Evolutionary conservation across 176 grass and related monocot genomes (phyloP).

Genomic region (Pharus latifolius): DNA sequence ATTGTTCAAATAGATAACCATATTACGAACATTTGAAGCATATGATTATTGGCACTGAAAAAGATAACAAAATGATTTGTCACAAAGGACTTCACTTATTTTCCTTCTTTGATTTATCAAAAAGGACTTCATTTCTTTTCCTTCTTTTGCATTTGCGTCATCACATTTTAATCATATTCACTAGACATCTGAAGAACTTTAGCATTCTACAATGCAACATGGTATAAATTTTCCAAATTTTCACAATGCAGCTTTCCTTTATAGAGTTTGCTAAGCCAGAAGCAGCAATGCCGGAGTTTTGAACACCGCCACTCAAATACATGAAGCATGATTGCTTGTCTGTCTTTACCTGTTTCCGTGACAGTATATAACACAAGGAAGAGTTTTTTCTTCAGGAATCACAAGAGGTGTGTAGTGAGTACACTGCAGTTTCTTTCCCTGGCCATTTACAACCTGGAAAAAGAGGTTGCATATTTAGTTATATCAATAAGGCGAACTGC

Average conservation of each 20-base stretch:
- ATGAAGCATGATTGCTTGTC: not conserved
- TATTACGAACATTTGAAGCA: too few relatives aligned
- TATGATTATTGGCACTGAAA: too few relatives aligned
- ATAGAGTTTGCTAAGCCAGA: not conserved
- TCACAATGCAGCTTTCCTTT: not conserved
- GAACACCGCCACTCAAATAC: not conserved
- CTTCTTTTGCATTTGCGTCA: too few relatives aligned
- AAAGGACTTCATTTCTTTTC: too few relatives aligned
- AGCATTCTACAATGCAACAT: too few relatives aligned
- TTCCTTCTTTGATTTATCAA: too few relatives aligned
- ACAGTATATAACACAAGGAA: conserved; percentile 99
- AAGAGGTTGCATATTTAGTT: not conserved
- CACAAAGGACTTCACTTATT: too few relatives aligned
- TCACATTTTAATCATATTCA: too few relatives aligned
- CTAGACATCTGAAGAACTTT: too few relatives aligned
- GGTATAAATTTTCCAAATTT: not conserved
- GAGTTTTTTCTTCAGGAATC: conserved; percentile 70
- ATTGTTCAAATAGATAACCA: too few relatives aligned
- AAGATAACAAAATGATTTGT: too few relatives aligned
- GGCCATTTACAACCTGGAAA: conserved; percentile 79
- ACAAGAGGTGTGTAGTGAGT: conserved; percentile 82
- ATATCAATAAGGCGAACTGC: not conserved
- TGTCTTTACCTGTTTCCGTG: conserved; percentile 85
- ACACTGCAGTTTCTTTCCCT: conserved; percentile 88
- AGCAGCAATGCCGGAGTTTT: not conserved